Base-by-base conservation (phyloP, 805 yeast species). In the Cephaloascus albidus region DNA sequence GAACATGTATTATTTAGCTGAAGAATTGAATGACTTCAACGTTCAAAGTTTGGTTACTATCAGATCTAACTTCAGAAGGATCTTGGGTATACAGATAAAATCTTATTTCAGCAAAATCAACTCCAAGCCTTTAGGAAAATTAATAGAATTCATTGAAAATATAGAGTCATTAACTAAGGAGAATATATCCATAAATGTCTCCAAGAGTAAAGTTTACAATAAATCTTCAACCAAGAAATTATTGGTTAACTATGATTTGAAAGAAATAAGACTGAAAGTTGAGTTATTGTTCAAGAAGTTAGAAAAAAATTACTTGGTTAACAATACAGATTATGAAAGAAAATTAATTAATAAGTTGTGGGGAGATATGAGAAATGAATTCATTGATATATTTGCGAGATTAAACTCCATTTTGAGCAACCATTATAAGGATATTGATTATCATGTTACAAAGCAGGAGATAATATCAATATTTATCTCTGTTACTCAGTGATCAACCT, bases 351-450 rank as follows among this genome's bases (percentile, higher is more conserved):
- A 73, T 31, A 74, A 71, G 50, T 68, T 86, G 40, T 81, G 95
- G 93, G 64, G 70, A 14, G 78, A 83, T 16, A 60, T 85, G 42
- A 86, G 81, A 47, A 78, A 76, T 17, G 76, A 77, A 45, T 80
- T 78, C 47, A 71, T 74, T 17, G 65, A 70, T 4, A 63, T 76
- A 19, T 76, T 81, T 47, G 58, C 70, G 44, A 69, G 76, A 36
- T 59, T 88, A 41, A 70, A 68, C 45, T 61, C 65, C 1, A 65
- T 84, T 16, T 68, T 82, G 27, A 76, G 70, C 37, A 74, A 68
- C 42, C 69, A 70, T 43, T 83, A 81, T 46, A 64, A 65, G 38
- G 81, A 78, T 30, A 60, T 70, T n/a, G 74, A 68, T 30, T 57
- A 65, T 28, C 65, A 63, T 37, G 70, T 81, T 42, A 63, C 74